Evolutionary conservation across 1,284 basidiomycete species (phyloP), one percentile per base, ranked within the genome.

Genomic region (Mixia osmundae): DNA sequence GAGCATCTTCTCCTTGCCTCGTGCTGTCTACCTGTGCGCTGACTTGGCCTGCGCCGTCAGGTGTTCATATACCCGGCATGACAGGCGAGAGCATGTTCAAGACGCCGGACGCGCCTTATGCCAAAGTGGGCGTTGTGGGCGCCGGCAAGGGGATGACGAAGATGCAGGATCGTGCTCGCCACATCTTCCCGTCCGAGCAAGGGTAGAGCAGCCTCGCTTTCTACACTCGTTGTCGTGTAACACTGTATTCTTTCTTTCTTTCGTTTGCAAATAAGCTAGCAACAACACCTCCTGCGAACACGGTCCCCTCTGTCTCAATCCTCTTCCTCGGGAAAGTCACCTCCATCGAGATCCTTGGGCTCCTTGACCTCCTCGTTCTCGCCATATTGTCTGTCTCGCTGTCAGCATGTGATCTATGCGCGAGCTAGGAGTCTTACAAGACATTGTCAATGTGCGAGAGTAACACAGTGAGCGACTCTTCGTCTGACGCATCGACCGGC

Each of bases 361-460:
- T n/a, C n/a, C n/a, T n/a, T n/a, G n/a, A n/a, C 10, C 25, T 26
- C 25, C 25, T 26, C 25, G n/a, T 26, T 10, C n/a, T 26, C 25
- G 25, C 25, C 25, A 26, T 26, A 26, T 14, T 14, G 10, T 26
- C 25, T 10, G 10, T 26, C 25, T n/a, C n/a, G n/a, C n/a, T n/a
- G n/a, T n/a, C n/a, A n/a, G n/a, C 25, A 26, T 14, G n/a, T 10
- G n/a, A 10, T 14, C 10, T 14, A 26, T 26, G 10, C 10, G n/a
- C n/a, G 10, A 26, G 25, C n/a, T 14, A 26, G 10, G 25, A 26
- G n/a, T 26, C 10, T 52, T 26, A 14, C 50, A n/a, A n/a, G n/a
- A n/a, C n/a, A n/a, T 87, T 87, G 60, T 99, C 91, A 40, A 99
- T 77, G 55, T 95, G 85, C 52, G 80, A 85, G 34, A 97, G 65